Evolutionary conservation across 345 rosid genomes (phyloP).

Genomic region (Brassica nigra): DNA sequence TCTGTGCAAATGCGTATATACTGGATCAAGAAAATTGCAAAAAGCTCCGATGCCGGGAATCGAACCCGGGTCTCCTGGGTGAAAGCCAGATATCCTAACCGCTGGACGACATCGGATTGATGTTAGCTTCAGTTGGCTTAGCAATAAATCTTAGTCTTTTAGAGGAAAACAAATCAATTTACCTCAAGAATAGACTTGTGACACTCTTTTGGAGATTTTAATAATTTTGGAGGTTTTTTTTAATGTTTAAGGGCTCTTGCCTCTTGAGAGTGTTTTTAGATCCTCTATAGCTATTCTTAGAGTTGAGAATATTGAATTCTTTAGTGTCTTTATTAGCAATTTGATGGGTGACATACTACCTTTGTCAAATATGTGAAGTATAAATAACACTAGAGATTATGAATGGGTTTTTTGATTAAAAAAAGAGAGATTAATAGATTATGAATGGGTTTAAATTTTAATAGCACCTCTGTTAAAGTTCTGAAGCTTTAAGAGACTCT

Average conservation of each 20-base stretch:
- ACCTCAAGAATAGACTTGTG: neutral
- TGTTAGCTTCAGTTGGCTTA: neutral
- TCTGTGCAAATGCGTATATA: neutral
- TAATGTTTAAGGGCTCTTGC: neutral
- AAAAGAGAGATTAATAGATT: too few relatives aligned
- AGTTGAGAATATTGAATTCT: neutral
- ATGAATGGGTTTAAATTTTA: neutral
- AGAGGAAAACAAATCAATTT: neutral
- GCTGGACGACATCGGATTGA: slow-evolving; percentile 85
- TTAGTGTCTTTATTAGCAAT: neutral
- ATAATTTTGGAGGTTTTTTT: neutral
- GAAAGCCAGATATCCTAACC: slow-evolving; percentile 96
- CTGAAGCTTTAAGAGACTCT: neutral
- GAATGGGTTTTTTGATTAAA: neutral
- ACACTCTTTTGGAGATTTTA: neutral
- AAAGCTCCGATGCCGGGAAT: slow-evolving; percentile 41
- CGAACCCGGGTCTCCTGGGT: slow-evolving; percentile 98
- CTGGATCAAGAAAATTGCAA: neutral
- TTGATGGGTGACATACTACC: neutral
- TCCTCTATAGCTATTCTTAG: neutral
- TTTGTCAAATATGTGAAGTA: neutral
- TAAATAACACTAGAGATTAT: neutral
- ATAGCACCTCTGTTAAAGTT: too few relatives aligned
- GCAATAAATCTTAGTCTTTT: too few relatives aligned
- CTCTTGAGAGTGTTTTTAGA: neutral